Evolutionary conservation across 495 filamentous ascomycete genomes (phyloP), one percentile per base, ranked within the genome.

Genomic region (Daldinia bambusicola): DNA sequence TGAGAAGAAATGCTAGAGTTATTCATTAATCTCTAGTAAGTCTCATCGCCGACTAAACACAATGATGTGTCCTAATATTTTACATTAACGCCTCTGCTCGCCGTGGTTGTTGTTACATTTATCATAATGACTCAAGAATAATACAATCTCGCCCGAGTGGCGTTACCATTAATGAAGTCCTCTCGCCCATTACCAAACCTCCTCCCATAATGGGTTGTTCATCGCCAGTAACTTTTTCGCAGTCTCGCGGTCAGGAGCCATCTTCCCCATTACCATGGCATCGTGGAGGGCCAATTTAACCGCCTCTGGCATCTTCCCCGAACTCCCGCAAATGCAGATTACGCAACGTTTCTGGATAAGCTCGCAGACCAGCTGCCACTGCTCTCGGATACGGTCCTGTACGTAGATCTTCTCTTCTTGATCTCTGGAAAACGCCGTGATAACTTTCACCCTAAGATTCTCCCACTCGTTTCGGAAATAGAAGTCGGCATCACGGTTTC

Each of bases 241-340:
- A 59, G 65, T 55, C 43, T 74, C 76, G 20, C 53, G 62, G 34
- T 72, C 60, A 6, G 50, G 52, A 0, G 72, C 77, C 7, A 83
- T 16, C 6, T 59, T 68, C 6, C 65, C 75, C 6, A 72, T 51
- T 2, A 81, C 72, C 37, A 95, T 89, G 4, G 87, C 89, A 67
- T 96, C 91, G 6, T 92, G 83, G 26, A 99, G 80, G 2, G 94
- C 93, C 71, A 88, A 85, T n/a, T 92, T 84, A 6, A 98, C 93
- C n/a, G 92, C 90, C 69, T 89, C 84, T 12, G 96, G 94, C 96
- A 99, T 99, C 66, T 88, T 85, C 2, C 91, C 92, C 0, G 89
- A 89, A 30, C 88, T 93, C 6, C 95, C 95, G 78, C 95, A 98
- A 10, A 99, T 85, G 78, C 88, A 92, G 2, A 86, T 72, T 6